Percentiles rank a stretch among this genome's conserved stretches.
Evolutionary conservation across 805 yeast species (phyloP).

Genomic region (Metschnikowia chrysomelidarum): DNA sequence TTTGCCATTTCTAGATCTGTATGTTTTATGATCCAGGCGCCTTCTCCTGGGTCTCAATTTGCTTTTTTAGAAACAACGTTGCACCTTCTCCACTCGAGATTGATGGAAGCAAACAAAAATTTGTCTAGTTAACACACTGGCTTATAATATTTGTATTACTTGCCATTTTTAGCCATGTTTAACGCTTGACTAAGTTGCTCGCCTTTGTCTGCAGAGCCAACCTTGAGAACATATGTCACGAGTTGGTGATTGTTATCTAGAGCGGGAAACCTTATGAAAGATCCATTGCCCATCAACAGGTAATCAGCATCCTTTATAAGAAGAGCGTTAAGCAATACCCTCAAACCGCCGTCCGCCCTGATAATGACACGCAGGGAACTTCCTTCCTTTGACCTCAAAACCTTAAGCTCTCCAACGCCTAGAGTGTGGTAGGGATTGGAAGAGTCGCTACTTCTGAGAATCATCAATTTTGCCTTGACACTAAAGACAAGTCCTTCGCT

Average conservation of each 20-base stretch:
- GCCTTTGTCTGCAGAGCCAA: constrained; percentile 75
- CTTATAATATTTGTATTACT: too few relatives aligned
- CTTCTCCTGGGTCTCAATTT: too few relatives aligned
- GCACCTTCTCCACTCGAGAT: too few relatives aligned
- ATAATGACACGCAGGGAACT: constrained; percentile 68
- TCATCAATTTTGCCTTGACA: constrained; percentile 70
- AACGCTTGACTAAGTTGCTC: constrained; percentile 42
- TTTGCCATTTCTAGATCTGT: too few relatives aligned
- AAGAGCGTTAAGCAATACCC: constrained; percentile 70
- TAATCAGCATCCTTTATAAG: constrained; percentile 59
- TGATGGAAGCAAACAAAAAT: too few relatives aligned
- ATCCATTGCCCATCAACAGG: constrained; percentile 60
- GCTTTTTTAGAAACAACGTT: too few relatives aligned
- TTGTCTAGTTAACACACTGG: too few relatives aligned
- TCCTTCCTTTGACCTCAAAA: constrained; percentile 59
- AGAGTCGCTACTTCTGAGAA: constrained; percentile 51
- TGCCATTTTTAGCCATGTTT: constrained; percentile 28
- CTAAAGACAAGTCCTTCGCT: constrained; percentile 62
- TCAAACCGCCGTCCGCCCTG: constrained; percentile 85
- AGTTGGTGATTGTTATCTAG: constrained; percentile 48
- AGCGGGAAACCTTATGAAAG: constrained; percentile 64
- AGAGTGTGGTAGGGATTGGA: constrained; percentile 51
- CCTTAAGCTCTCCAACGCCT: constrained; percentile 83
- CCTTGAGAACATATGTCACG: constrained; percentile 68
- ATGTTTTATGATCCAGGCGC: too few relatives aligned